Evolutionary conservation across 169 alveolate species (phyloP), one percentile per base, ranked within the genome.

Genomic region (Perkinsus chesapeaki): DNA sequence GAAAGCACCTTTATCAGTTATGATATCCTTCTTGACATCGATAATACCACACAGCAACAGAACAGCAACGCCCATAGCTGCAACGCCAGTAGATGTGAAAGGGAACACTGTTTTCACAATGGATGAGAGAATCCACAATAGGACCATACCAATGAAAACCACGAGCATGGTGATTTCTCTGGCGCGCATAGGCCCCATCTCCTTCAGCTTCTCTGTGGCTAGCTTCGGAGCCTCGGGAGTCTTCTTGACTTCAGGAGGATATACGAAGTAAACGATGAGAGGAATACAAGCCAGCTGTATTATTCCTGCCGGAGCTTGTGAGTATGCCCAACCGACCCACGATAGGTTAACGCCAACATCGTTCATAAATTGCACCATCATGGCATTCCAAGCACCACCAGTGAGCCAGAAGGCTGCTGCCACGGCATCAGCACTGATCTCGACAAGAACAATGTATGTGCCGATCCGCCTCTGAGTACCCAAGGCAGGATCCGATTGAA

Each of bases 141-240:
- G 16, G 0, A 91, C 48, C 92, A 91, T 38, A 31, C 39, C 38
- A 38, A 91, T 39, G 60, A 91, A 91, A 38, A 39, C 47, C 39
- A n/a, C 92, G 12, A 31, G 72, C 36, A n/a, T 91, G 38, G 47
- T 37, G 3, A 91, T 0, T 19, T 91, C 92, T 38, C 47, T 37
- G n/a, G 72, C 9, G 19, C 38, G 34, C 72, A 91, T n/a, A 19
- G 92, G 72, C 12, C 92, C 92, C 92, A 91, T 39, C 36, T 91
- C 92, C 92, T 37, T 7, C 60, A 91, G 36, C 60, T 39, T 91
- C 72, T 91, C 92, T 39, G 72, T 39, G 38, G 92, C 92, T 72
- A 91, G 72, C 39, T 91, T 39, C 12, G 47, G 92, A 1, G 92
- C 92, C 47, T 37, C 60, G 23, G 72, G 92, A 38, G 92, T 91